Conservation (phyloP, 345 rosid genomes). For the Arabis alpina region DNA sequence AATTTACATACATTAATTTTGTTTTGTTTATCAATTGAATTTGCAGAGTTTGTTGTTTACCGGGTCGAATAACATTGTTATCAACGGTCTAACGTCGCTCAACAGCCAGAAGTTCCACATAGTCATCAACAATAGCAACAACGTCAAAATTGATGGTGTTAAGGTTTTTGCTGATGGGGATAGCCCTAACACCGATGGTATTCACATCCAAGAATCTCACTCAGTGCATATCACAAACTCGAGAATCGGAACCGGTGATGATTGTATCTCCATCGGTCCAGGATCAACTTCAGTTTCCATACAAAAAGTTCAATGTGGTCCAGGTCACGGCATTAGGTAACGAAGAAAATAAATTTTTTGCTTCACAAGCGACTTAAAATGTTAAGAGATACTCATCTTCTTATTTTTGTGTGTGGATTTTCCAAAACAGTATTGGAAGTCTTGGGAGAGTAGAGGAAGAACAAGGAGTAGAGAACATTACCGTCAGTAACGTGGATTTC, state of each 20-base stretch:
- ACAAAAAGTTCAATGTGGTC: constrained; percentile 69
- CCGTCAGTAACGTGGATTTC: constrained; percentile 47
- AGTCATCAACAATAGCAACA: constrained; percentile 52
- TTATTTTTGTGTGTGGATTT: not conserved
- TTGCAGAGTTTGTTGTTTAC: constrained; percentile 58
- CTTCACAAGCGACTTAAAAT: not conserved
- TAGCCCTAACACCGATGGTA: constrained; percentile 90
- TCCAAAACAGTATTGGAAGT: constrained; percentile 61
- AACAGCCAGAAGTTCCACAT: constrained; percentile 77
- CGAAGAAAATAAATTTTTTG: not conserved
- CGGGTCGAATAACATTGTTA: constrained; percentile 55
- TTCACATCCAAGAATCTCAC: constrained; percentile 60
- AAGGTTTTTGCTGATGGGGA: constrained; percentile 51
- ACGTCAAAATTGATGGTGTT: constrained; percentile 58
- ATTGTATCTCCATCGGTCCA: constrained; percentile 83
- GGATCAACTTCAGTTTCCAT: constrained; percentile 57
- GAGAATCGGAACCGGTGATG: constrained; percentile 78
- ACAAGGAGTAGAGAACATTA: constrained; percentile 63
- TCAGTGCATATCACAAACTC: constrained; percentile 59
- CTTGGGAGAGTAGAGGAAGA: constrained; percentile 54
- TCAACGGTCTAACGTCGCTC: constrained; percentile 59
- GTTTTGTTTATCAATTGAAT: not conserved
- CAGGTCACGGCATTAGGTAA: constrained; percentile 65
- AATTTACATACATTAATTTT: not conserved
- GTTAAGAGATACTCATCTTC: not conserved